These are phyloP conservation scores for Candida neerlandica DNA, from an alignment of 1,139 yeast species.

Conservation along the genomic window DNA sequence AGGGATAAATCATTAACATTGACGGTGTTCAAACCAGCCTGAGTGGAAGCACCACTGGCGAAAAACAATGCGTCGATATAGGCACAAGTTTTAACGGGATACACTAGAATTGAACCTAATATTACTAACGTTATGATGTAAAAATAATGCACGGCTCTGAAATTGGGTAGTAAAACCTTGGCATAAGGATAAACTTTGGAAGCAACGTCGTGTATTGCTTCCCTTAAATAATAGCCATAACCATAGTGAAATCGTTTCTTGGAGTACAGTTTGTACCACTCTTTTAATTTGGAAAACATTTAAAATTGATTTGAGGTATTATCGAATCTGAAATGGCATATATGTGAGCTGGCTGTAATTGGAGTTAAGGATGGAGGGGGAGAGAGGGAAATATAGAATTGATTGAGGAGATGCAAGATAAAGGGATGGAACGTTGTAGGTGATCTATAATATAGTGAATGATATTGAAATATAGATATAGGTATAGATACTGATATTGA, in stretches of 20 bases:
- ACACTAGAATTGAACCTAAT: slow-evolving; percentile 70
- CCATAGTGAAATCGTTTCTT: slow-evolving; percentile 7
- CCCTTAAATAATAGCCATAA: slow-evolving; percentile 26
- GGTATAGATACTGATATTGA: no score
- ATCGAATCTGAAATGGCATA: background rate
- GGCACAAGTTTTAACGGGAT: slow-evolving; percentile 64
- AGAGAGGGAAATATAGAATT: background rate
- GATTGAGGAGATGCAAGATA: background rate
- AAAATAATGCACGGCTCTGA: slow-evolving; percentile 76
- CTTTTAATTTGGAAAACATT: background rate
- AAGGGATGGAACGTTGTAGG: background rate
- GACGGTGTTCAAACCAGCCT: slow-evolving; percentile 87
- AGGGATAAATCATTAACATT: slow-evolving; percentile 61
- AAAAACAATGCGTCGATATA: slow-evolving; percentile 84
- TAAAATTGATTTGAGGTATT: background rate
- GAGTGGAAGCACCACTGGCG: slow-evolving; percentile 78
- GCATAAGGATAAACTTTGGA: slow-evolving; percentile 45
- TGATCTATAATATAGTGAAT: no score
- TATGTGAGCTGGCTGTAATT: no score
- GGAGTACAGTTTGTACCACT: background rate
- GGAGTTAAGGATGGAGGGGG: no score
- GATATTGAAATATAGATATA: no score
- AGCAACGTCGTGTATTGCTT: slow-evolving; percentile 26
- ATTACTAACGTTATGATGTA: slow-evolving; percentile 59
- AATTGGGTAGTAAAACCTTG: slow-evolving; percentile 63